These are phyloP conservation scores for Musa acuminata DNA, from an alignment of 176 grass and related monocot species.

Conservation along the genomic window DNA sequence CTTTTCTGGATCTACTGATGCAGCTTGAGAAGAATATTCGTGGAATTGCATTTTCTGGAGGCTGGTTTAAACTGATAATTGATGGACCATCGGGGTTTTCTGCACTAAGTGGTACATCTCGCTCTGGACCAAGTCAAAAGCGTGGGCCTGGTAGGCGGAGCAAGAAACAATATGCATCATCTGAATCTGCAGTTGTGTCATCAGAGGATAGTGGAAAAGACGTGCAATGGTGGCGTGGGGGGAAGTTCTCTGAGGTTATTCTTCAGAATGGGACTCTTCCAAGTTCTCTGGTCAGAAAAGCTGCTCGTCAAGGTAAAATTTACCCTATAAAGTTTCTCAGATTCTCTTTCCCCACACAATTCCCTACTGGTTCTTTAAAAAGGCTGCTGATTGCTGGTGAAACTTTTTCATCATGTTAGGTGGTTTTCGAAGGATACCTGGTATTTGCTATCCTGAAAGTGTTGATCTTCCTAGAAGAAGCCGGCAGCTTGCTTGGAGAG, in stretches of 20 bases:
- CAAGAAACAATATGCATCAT: constrained; percentile 44
- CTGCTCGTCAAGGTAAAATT: constrained; percentile 84
- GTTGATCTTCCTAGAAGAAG: constrained; percentile 66
- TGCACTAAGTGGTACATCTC: constrained; percentile 39
- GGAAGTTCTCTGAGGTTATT: constrained; percentile 66
- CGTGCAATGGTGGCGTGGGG: constrained; percentile 71
- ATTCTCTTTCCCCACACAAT: constrained; percentile 10
- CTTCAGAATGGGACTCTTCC: constrained; percentile 57
- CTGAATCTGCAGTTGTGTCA: constrained; percentile 38
- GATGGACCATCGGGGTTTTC: constrained; percentile 52
- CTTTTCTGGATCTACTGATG: constrained; percentile 1
- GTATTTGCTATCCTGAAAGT: constrained; percentile 71
- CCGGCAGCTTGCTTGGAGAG: constrained; percentile 72
- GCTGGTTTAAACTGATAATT: constrained; percentile 71
- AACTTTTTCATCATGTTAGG: constrained; percentile 35
- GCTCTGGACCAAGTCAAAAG: constrained; percentile 49
- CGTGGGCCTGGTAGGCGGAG: constrained; percentile 57
- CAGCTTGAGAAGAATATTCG: constrained; percentile 88
- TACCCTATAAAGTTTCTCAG: constrained; percentile 16
- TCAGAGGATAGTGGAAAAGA: constrained; percentile 76
- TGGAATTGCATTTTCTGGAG: constrained; percentile 61
- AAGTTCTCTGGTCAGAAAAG: constrained; percentile 43
- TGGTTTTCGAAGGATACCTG: constrained; percentile 55
- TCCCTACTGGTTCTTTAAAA: not conserved
- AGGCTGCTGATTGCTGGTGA: constrained; percentile 12